phyloP scores from a whole-genome alignment of 129 eudicot genomes.

The Rutidosis leptorrhynchoides region DNA sequence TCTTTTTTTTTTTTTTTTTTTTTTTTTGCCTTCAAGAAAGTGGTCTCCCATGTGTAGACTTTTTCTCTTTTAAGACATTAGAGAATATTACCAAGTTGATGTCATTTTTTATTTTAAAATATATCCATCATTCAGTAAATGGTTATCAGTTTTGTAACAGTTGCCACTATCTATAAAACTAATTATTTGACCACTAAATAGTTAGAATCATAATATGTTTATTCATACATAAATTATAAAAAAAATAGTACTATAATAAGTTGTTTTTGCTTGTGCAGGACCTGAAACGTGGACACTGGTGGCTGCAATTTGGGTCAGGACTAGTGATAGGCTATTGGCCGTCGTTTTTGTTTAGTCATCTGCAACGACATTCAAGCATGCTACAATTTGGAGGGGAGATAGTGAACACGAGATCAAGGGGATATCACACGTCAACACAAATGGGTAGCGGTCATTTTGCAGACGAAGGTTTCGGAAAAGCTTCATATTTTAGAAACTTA shows the following conservation, averaged over 20 bases:
- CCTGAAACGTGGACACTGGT: slow-evolving; percentile 97
- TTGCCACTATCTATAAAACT: background rate
- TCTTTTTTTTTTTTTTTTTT: slow-evolving; percentile 35
- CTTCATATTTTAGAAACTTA: slow-evolving; percentile 83
- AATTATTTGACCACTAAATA: background rate
- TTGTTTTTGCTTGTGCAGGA: slow-evolving; percentile 48
- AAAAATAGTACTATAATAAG: no score
- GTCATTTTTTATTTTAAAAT: background rate
- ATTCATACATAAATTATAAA: background rate
- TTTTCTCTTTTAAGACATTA: slow-evolving; percentile 15
- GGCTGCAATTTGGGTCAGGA: slow-evolving; percentile 87
- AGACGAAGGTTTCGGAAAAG: slow-evolving; percentile 81
- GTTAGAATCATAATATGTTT: background rate
- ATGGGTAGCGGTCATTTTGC: slow-evolving; percentile 99
- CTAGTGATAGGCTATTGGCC: slow-evolving; percentile 93
- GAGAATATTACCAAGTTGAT: slow-evolving; percentile 14
- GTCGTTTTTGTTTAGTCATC: slow-evolving; percentile 68
- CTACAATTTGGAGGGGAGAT: slow-evolving; percentile 95
- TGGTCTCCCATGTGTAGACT: slow-evolving; percentile 38
- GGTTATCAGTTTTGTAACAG: background rate
- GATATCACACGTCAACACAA: slow-evolving; percentile 88
- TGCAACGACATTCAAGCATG: slow-evolving; percentile 85
- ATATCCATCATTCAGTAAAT: no score
- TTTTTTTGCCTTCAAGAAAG: slow-evolving; percentile 20
- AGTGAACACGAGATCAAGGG: slow-evolving; percentile 68